These are phyloP conservation scores for Tremella mesenterica DNA, from an alignment of 768 basidiomycete genomes.

Conservation along the genomic window DNA sequence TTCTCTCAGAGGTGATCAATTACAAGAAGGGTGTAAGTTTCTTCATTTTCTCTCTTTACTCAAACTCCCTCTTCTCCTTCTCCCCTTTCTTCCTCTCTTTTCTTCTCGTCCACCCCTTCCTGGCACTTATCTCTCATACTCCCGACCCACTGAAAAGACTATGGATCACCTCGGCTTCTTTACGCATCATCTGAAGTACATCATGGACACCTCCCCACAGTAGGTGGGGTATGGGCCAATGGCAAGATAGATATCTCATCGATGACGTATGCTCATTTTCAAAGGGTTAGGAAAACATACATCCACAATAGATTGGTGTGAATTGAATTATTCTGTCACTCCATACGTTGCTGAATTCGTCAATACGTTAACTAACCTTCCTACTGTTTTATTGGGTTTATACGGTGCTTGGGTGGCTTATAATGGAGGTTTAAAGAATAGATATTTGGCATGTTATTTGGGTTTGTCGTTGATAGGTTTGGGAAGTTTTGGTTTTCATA, in stretches of 20 bases:
- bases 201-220: too few species aligned
- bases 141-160: too few species aligned
- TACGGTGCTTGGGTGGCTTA: constrained; percentile 47
- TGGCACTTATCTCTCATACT: background rate
- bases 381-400: constrained; percentile 53
- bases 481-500: constrained; percentile 71
- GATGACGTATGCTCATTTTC: too few species aligned
- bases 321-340: constrained; percentile 72
- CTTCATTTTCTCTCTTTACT: background rate
- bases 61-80: background rate
- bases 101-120: background rate
- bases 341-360: constrained; percentile 68
- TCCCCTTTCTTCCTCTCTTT: background rate
- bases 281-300: background rate
- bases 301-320: constrained; percentile 24
- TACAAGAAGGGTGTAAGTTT: constrained; percentile 22
- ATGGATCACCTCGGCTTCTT: too few species aligned
- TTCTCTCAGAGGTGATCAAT: constrained; percentile 26
- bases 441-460: constrained; percentile 35
- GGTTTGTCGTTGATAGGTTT: constrained; percentile 63
- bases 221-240: too few species aligned
- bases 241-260: background rate
- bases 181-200: too few species aligned
- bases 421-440: constrained; percentile 44
- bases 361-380: constrained; percentile 65